Base-by-base conservation (phyloP, 2,329 filamentous ascomycete genomes). In the Teratosphaeria pseudoeucalypti region DNA sequence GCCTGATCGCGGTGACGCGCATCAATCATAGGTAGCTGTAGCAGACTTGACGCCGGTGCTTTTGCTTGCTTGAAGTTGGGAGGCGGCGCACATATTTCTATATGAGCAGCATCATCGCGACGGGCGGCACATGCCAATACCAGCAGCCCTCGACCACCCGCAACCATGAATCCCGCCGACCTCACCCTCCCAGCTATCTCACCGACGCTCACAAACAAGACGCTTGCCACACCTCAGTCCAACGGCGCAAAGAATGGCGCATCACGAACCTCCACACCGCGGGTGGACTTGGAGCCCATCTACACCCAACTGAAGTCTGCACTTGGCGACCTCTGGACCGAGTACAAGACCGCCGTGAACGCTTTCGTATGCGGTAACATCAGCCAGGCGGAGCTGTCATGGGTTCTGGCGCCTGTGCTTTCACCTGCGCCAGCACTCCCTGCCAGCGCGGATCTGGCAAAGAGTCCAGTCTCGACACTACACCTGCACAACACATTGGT, bases 401-500 rank as follows among this genome's bases (percentile, higher is more conserved):
- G 78, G 67, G 78, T 79, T 61, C 78, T 85, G 56, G 76, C 81
- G 65, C 77, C 78, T 62, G 79, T 85, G 64, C 76, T 86, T 63
- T 78, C 75, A 65, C 71, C 75, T 54, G 78, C 82, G 55, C 75
- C 80, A 6, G 77, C 78, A 60, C 61, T 62, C n/a, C 60, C 58
- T 43, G 60, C 63, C 29, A 61, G 64, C 23, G 43, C 49, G 19
- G 64, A 64, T 54, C 43, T 64, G 14, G 57, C 59, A n/a, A 60
- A 61, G 26, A 56, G 61, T 9, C 59, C 66, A 14, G 55, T 64
- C 32, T 71, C 70, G 6, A 67, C 65, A 3, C 58, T 71, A 14
- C 81, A 83, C 65, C 77, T 85, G 7, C 84, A 87, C 72, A 87
- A 87, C 66, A 80, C 82, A 54, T 78, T 86, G 52, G 71, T 86